Conservation (phyloP, 805 yeast genomes). For the Zygotorulaspora sp. region DNA sequence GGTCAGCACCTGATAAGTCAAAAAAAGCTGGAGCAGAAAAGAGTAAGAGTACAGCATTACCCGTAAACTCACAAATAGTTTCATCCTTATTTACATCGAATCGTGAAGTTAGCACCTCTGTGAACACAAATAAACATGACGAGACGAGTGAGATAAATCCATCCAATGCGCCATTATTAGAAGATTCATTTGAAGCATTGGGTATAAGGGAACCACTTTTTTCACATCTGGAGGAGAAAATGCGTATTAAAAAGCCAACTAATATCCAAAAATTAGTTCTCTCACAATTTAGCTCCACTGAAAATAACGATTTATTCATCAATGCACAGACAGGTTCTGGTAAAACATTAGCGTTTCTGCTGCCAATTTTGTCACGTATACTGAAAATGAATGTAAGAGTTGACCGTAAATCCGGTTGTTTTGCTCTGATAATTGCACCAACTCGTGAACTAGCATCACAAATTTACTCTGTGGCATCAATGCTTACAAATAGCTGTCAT, state of each 20-base stretch:
- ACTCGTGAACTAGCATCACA: constrained; percentile 94
- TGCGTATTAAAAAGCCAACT: constrained; percentile 67
- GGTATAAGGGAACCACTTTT: constrained; percentile 57
- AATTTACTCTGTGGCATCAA: constrained; percentile 74
- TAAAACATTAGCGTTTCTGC: constrained; percentile 80
- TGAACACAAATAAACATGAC: constrained; percentile 37
- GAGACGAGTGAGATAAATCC: constrained; percentile 41
- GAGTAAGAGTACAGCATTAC: constrained; percentile 1
- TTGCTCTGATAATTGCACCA: constrained; percentile 86
- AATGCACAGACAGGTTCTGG: constrained; percentile 99
- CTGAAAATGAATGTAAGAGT: constrained; percentile 48
- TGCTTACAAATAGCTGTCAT: constrained; percentile 69
- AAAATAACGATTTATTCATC: constrained; percentile 68
- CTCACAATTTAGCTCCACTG: constrained; percentile 49
- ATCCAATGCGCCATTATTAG: constrained; percentile 78
- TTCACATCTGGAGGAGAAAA: constrained; percentile 50
- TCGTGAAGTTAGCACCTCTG: constrained; percentile 43
- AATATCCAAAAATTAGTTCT: constrained; percentile 78
- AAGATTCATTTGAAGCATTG: constrained; percentile 62
- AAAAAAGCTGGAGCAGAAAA: background rate
- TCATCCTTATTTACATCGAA: constrained; percentile 81
- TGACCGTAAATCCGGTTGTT: constrained; percentile 70
- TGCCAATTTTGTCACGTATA: constrained; percentile 76
- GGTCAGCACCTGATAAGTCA: background rate
- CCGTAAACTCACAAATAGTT: constrained; percentile 48